Conservation (phyloP, 192 early-diverging fungal genomes). For the Spizellomyces punctatus region DNA sequence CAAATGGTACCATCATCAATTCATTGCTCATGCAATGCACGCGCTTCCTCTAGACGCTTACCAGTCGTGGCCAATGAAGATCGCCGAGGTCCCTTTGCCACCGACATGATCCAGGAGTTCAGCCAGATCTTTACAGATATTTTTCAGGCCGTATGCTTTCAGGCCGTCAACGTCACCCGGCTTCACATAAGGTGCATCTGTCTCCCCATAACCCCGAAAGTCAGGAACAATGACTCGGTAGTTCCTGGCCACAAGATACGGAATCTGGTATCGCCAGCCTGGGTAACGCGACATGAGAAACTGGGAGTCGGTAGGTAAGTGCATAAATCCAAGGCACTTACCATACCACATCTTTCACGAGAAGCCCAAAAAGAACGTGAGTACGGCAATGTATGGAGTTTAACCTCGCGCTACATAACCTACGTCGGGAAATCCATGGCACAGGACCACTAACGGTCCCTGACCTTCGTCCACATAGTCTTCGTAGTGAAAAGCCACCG, state of each 20-base stretch:
- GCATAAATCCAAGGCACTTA: neutral
- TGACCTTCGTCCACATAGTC: slow-evolving; percentile 35
- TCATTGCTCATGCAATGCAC: neutral
- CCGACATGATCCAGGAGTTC: slow-evolving; percentile 61
- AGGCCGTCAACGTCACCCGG: slow-evolving; percentile 25
- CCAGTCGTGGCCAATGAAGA: slow-evolving; percentile 73
- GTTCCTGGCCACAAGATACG: slow-evolving; percentile 18
- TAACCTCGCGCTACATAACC: neutral
- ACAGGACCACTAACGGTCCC: slow-evolving; percentile 10
- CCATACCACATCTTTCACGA: too few species aligned
- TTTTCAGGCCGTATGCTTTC: slow-evolving; percentile 50
- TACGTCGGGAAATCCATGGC: slow-evolving; percentile 35
- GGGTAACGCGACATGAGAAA: neutral
- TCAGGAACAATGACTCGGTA: slow-evolving; percentile 47
- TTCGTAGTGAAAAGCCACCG: neutral
- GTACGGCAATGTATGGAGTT: slow-evolving; percentile 5
- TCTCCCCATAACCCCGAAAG: slow-evolving; percentile 40
- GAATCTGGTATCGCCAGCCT: slow-evolving; percentile 43
- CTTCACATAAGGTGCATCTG: slow-evolving; percentile 40
- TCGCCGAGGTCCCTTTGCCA: slow-evolving; percentile 40
- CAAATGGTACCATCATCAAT: neutral
- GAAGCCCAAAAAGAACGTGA: neutral
- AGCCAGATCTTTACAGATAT: slow-evolving; percentile 54
- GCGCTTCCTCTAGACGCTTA: neutral
- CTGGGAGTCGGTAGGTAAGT: too few species aligned